A percentile compares a stretch with the other conserved stretches of the same genome.
Conservation (phyloP, 495 filamentous ascomycete species). For the Neurospora tetrasperma region DNA sequence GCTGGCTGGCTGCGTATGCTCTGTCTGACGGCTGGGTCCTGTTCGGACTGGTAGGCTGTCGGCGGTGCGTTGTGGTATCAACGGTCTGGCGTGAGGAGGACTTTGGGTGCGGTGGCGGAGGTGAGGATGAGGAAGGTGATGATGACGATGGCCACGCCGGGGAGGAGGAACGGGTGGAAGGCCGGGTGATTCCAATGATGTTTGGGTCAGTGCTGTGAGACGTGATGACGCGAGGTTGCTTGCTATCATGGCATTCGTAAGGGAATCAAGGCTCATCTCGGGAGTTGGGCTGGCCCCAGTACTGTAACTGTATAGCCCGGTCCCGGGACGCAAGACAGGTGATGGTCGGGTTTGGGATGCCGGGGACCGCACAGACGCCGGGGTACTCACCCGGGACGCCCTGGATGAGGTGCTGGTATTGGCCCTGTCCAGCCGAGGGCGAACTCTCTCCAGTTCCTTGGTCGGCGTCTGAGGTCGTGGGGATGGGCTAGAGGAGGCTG, state of each 20-base stretch:
- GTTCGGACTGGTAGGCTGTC: constrained; percentile 21
- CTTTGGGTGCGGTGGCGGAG: not conserved
- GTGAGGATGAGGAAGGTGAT: constrained; percentile 20
- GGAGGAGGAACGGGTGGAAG: constrained; percentile 20
- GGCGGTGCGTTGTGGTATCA: constrained; percentile 36
- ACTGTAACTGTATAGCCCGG: constrained; percentile 2
- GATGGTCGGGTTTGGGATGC: not conserved
- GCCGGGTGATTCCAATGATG: constrained; percentile 16
- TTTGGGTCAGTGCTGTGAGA: constrained; percentile 13
- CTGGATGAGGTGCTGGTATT: constrained; percentile 9
- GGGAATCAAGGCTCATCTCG: constrained; percentile 30
- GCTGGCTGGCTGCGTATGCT: constrained; percentile 33
- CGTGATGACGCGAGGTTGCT: constrained; percentile 69
- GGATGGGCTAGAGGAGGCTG: constrained; percentile 33
- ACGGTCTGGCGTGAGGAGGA: constrained; percentile 27
- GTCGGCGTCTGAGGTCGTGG: constrained; percentile 19
- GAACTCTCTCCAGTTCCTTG: not conserved
- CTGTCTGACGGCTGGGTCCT: constrained; percentile 41
- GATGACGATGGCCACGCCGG: constrained; percentile 10
- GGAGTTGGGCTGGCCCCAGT: constrained; percentile 6
- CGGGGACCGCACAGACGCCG: not conserved
- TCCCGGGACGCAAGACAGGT: not conserved
- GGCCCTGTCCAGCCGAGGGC: constrained; percentile 2
- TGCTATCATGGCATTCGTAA: constrained; percentile 71
- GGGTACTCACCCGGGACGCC: constrained; percentile 2